These are phyloP conservation scores for Orbilia quercus DNA, from an alignment of 2,329 filamentous ascomycete species.

Conservation along the genomic window DNA sequence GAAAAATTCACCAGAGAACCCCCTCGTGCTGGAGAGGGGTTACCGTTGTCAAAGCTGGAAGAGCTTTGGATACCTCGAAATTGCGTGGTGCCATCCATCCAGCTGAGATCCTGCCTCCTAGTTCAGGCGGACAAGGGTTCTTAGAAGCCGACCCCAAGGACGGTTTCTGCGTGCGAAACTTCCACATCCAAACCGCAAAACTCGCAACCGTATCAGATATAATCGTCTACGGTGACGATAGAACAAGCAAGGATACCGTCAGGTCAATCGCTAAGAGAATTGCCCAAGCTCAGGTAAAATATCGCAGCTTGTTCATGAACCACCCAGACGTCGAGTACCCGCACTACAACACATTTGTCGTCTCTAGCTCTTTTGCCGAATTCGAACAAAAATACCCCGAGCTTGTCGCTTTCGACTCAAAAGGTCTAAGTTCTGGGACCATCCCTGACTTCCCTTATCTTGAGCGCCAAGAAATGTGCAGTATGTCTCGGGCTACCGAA, in stretches of 20 bases:
- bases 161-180: constrained; percentile 95
- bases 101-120: constrained; percentile 76
- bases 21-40: constrained; percentile 83
- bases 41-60: constrained; percentile 88
- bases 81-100: constrained; percentile 88
- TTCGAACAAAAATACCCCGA: constrained; percentile 78
- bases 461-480: constrained; percentile 91
- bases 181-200: constrained; percentile 94
- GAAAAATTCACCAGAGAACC: constrained; percentile 75
- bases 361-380: constrained; percentile 73
- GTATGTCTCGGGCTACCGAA: constrained; percentile 88
- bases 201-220: constrained; percentile 89
- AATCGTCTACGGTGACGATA: constrained; percentile 85
- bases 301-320: constrained; percentile 73
- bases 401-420: constrained; percentile 79
- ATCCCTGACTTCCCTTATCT: constrained; percentile 82
- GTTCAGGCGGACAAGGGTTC: constrained; percentile 71
- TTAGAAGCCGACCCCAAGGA: constrained; percentile 85
- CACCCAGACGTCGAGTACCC: constrained; percentile 69
- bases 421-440: constrained; percentile 77
- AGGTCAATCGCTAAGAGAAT: constrained; percentile 73
- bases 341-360: constrained; percentile 85
- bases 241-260: constrained; percentile 72
- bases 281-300: constrained; percentile 79
- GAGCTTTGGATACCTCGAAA: constrained; percentile 77